phyloP scores from a whole-genome alignment of 495 filamentous ascomycete genomes.

The Margaritispora aquatica region DNA sequence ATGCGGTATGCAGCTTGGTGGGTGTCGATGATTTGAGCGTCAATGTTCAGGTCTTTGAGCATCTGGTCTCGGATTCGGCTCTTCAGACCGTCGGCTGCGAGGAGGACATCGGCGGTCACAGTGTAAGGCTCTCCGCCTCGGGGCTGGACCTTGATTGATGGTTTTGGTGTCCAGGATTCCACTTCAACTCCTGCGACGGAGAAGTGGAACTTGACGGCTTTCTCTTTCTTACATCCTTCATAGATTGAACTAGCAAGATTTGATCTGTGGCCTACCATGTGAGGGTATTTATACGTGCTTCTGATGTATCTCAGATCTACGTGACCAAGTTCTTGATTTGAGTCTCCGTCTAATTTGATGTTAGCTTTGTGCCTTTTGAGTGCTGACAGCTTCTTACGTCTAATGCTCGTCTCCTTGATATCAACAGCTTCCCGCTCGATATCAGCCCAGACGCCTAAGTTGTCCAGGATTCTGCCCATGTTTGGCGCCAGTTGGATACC shows the following conservation, averaged over 20 bases:
- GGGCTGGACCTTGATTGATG: conserved; percentile 49
- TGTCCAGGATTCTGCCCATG: conserved; percentile 67
- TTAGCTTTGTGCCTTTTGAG: conserved; percentile 2
- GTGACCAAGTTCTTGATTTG: conserved; percentile 59
- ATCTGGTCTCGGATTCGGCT: conserved; percentile 54
- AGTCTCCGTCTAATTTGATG: conserved; percentile 50
- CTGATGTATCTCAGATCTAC: conserved; percentile 62
- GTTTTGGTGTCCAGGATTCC: conserved; percentile 47
- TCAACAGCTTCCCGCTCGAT: conserved; percentile 57
- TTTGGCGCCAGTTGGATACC: conserved; percentile 81
- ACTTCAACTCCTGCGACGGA: conserved; percentile 47
- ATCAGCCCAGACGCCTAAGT: conserved; percentile 59
- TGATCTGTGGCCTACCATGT: conserved; percentile 73
- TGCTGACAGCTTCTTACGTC: conserved; percentile 10
- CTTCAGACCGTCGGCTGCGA: conserved; percentile 73
- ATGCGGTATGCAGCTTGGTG: conserved; percentile 81
- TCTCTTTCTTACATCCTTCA: conserved; percentile 57
- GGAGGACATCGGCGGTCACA: conserved; percentile 60
- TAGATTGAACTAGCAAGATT: conserved; percentile 66
- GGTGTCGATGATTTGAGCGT: conserved; percentile 59
- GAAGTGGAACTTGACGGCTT: conserved; percentile 65
- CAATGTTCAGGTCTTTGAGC: conserved; percentile 47
- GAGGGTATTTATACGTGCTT: conserved; percentile 62
- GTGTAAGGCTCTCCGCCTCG: conserved; percentile 48
- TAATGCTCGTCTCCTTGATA: conserved; percentile 30